Evolutionary conservation across 345 rosid species (phyloP).

Genomic region (Eucalyptus brandiana): DNA sequence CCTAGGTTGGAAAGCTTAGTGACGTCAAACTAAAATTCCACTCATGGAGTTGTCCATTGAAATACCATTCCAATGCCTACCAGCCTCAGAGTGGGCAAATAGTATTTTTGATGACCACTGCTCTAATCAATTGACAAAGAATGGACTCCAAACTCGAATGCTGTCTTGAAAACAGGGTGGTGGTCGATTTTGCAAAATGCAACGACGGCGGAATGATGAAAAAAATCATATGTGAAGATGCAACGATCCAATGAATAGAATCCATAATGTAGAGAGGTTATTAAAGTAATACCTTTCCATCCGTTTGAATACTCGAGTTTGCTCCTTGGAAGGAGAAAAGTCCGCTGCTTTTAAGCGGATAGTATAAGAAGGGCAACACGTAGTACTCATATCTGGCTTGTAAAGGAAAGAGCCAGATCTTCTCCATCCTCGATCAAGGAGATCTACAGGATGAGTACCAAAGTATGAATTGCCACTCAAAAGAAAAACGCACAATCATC

Average conservation of each 20-base stretch:
- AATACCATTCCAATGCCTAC: background rate
- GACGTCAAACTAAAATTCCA: background rate
- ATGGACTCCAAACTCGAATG: background rate
- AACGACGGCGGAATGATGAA: background rate
- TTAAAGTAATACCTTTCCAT: slow-evolving; percentile 48
- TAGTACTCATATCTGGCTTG: slow-evolving; percentile 87
- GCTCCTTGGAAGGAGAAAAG: slow-evolving; percentile 77
- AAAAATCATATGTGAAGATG: background rate
- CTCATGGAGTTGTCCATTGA: background rate
- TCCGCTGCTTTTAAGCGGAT: slow-evolving; percentile 77
- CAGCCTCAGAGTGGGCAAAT: background rate
- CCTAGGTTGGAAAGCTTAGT: background rate
- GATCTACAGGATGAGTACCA: slow-evolving; percentile 29
- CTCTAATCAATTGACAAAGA: background rate
- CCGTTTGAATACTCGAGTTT: slow-evolving; percentile 48
- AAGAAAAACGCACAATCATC: background rate
- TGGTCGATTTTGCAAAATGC: background rate
- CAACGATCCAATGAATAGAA: background rate
- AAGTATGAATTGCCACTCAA: background rate
- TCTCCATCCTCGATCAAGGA: slow-evolving; percentile 97
- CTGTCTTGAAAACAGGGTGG: background rate
- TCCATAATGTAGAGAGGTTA: background rate
- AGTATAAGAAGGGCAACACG: slow-evolving; percentile 94
- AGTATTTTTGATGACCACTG: background rate
- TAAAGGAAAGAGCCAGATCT: slow-evolving; percentile 78